Evolutionary conservation across 2,329 filamentous ascomycete species (phyloP), one percentile per base, ranked within the genome.

Genomic region (Cercospora canescens): DNA sequence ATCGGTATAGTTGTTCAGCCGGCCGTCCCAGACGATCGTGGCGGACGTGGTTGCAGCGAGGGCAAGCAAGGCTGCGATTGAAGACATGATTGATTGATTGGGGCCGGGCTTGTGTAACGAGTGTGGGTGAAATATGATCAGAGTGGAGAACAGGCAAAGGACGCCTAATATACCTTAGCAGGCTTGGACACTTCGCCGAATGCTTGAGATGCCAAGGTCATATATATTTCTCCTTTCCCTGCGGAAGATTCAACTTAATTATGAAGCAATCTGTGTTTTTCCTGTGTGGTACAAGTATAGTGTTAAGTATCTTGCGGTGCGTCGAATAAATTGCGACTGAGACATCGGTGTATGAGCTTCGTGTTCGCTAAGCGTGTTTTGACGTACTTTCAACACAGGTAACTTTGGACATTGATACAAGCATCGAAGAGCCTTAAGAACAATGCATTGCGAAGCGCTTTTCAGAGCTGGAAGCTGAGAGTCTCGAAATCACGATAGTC

Each of bases 1-100:
- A 8, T 83, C 80, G 16, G 80, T 78, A 69, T 88, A 79, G 64
- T 87, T 84, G 76, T 89, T 89, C 81, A 89, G 88, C 58, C 87
- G 85, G 30, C 88, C 88, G 75, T 90, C 88, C 88, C 88, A 90
- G 7, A 88, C 77, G 52, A 88, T 80, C 0, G 81, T 83, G n/a
- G 71, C 72, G 48, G 71, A 69, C 52, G 63, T 83, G 72, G 75
- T 39, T 60, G 65, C 66, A 24, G 65, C 67, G 50, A 73, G 63
- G 48, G 70, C 70, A 37, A 74, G 63, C 37, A 73, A 26, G 30
- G 70, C 56, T 48, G 65, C 64, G 30, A 64, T 63, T 55, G 71
- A 63, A 24, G 68, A 59, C 70, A 74, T 72, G 32, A 24, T 68
- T 48, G 52, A 67, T 12, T 50, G 45, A 28, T 14, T 24, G 45